Evolutionary conservation across 1,284 basidiomycete genomes (phyloP), one percentile per base, ranked within the genome.

Genomic region (Abortiporus biennis): DNA sequence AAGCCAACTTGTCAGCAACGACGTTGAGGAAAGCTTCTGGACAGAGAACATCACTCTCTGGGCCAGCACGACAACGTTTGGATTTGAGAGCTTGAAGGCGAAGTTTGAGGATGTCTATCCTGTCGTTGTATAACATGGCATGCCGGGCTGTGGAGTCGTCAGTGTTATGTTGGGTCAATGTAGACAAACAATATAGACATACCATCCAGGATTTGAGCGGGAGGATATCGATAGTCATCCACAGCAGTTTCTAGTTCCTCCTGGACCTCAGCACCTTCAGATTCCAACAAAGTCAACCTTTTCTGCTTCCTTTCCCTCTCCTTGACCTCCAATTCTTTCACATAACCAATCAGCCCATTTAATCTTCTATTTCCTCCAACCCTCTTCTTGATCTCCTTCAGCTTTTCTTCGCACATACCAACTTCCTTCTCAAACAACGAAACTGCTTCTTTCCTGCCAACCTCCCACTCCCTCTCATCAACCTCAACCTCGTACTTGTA

Each of bases 401-500:
- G 65, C 63, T 94, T 94, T 36, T 69, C 69, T 62, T 95, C 90
- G 54, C 93, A 96, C 78, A 92, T 80, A 33, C 51, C 61, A 37
- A 91, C 69, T 71, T 99, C 96, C 50, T 80, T 79, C 63, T 91
- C 83, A 53, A 96, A 87, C 51, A 94, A 68, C 36, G 77, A 74
- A 41, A 93, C 73, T 0, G 92, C 80, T 39, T 81, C 71, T 48
- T 73, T 71, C 25, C 94, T 71, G 0, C 95, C 95, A 2, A 71
- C 58, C 54, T 92, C 91, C 96, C 96, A 99, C 61, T 98, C 94
- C 31, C 82, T 71, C 9, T 77, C 75, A 50, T 96, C 91, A 20
- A 95, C 84, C 56, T 97, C 93, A 13, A 93, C 78, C 55, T 93
- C 92, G 61, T 97, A 97, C 71, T 99, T 98, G 78, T 84, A 98